Percentiles rank a stretch among this genome's conserved stretches.
phyloP scores from a whole-genome alignment of 1,284 basidiomycete genomes.

The Calocybe gambosa region DNA sequence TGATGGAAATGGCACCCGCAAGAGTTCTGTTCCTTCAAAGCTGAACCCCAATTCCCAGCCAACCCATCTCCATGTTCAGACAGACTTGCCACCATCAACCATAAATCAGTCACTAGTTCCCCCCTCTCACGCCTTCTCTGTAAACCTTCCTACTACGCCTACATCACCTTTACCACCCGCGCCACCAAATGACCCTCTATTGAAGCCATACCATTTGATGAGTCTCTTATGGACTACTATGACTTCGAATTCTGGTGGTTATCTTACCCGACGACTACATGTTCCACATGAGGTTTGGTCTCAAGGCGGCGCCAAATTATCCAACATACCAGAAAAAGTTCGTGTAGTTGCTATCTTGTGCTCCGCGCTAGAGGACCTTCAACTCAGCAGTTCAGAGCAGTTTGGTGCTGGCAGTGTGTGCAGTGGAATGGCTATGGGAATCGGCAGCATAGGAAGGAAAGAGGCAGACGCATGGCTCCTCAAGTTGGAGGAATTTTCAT shows the following conservation, averaged over 20 bases:
- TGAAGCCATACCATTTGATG: constrained; percentile 91
- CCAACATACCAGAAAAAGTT: constrained; percentile 79
- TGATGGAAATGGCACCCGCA: constrained; percentile 39
- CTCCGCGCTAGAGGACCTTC: constrained; percentile 71
- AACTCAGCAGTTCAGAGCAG: constrained; percentile 56
- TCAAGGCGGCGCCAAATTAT: constrained; percentile 78
- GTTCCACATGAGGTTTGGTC: constrained; percentile 90
- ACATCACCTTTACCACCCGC: constrained; percentile 66
- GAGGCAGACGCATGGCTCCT: constrained; percentile 69
- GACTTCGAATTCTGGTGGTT: constrained; percentile 77
- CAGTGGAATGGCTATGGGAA: constrained; percentile 65
- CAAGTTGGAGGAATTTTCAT: constrained; percentile 67
- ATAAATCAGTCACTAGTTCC: constrained; percentile 35
- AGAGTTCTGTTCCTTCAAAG: constrained; percentile 56
- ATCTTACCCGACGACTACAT: constrained; percentile 83
- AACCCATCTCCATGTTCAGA: constrained; percentile 45
- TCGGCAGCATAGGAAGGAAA: constrained; percentile 60
- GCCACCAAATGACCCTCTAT: constrained; percentile 66
- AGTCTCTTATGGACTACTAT: constrained; percentile 75
- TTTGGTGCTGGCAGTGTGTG: constrained; percentile 75
- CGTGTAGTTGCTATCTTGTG: constrained; percentile 76
- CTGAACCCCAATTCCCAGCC: constrained; percentile 41
- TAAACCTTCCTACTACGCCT: constrained; percentile 63
- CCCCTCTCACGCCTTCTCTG: constrained; percentile 44
- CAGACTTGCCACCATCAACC: constrained; percentile 39